Base-by-base conservation (phyloP, 176 grass and related monocot species). In the Elaeis guineensis region DNA sequence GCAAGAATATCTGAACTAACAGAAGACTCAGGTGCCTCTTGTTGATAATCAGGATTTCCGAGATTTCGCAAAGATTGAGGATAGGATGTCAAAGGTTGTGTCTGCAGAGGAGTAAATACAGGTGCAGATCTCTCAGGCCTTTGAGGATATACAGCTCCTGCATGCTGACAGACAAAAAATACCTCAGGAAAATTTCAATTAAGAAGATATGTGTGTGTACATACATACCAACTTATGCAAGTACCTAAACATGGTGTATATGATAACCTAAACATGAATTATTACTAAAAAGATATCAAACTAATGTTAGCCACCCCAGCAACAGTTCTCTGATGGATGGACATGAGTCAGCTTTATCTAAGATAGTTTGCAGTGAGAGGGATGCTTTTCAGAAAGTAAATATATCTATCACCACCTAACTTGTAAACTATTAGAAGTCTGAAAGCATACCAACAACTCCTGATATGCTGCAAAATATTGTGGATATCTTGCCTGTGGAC, bases 401-500 rank as follows among this genome's bases (percentile, higher is more conserved):
- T 44, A 12, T 12, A 44, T 44, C 35, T 12, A 44, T 14, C 35
- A 44, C 9, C 35, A 44, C 35, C 35, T 44, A 44, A 44, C 35
- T 44, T 44, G 11, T 44, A 14, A 12, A 44, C 0, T 44, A 12
- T 44, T 9, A 44, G 35, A 44, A 44, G 35, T 14, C 73, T 63
- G 35, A 44, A 12, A 77, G 25, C 57, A 73, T 92, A 98, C 94
- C 84, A 81, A 66, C 55, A 98, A 75, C 29, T 98, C 94, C 72
- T 98, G 85, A 48, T 92, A 98, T 59, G 94, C 84, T 50, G 94
- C 84, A 85, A 80, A 98, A 53, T 89, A 98, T 63, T 98, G 94
- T 2, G 88, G 88, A 80, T 98, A 93, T 92, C 82, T 92, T 62
- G 94, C 79, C 58, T 85, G 94, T 25, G 94, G 76, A 25, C 94